Evolutionary conservation across 441 rosid species (phyloP), one percentile per base, ranked within the genome.

Genomic region (Aquilaria agallochum): DNA sequence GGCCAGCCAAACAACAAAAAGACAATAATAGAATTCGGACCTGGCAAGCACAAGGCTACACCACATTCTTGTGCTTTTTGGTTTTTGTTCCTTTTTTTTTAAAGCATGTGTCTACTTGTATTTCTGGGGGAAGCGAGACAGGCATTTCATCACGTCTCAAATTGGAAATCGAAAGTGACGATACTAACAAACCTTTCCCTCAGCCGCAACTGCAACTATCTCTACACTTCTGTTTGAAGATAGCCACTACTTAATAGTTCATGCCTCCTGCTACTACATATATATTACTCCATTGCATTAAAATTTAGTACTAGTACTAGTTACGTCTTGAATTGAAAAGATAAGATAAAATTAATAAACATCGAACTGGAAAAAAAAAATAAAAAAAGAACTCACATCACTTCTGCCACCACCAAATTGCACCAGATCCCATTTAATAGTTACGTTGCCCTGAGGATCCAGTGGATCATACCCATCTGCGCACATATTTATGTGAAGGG

Each of bases 391-490:
- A 40, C 78, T 74, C 58, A 86, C 85, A 62, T 67, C 72, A 56
- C 55, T 60, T 14, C 63, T 40, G 40, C 55, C 82, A 13, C 71
- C 64, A 66, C 52, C 56, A 1, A 76, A 74, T 56, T 66, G 78
- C 67, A 83, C 49, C 27, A 92, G 80, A 73, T 92, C 96, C 95
- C 96, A 89, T 83, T 79, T 89, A 65, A 92, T 78, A 8, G 86
- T 84, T 42, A 92, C 71, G 60, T 81, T 81, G 49, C 83, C 96
- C 27, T 63, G 42, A n/a, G 98, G 93, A 85, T 92, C 98, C 78
- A 89, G 52, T 4, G 95, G 81, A 80, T 92, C 98, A 77, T 68
- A 89, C 46, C 86, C 93, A 83, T 78, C 98, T 92, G 82, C 77
- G 82, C 58, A 58, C 61, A 49, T 63, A 31, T 45, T n/a, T 14